phyloP scores from a whole-genome alignment of 176 grass and related monocot genomes.

The Bromus sterilis region DNA sequence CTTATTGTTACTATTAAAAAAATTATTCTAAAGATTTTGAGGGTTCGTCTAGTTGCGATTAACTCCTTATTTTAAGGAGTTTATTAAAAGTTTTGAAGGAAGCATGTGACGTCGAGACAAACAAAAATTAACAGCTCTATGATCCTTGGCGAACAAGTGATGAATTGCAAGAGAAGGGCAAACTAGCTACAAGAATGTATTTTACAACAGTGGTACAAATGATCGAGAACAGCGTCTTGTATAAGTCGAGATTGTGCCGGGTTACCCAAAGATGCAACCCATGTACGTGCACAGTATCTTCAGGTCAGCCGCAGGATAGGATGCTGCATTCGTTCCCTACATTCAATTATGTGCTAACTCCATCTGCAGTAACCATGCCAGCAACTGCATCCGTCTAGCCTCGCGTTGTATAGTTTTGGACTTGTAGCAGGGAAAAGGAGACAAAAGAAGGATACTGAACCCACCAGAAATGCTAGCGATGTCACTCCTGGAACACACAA shows the following conservation, averaged over 20 bases:
- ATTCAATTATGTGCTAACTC: conserved; percentile 27
- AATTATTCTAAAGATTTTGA: too few species aligned
- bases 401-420: conserved; percentile 50
- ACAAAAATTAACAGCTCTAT: not conserved
- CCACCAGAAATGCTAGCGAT: conserved; percentile 53
- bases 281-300: not conserved
- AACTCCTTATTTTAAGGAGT: too few species aligned
- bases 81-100: too few species aligned
- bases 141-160: not conserved
- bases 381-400: conserved; percentile 54
- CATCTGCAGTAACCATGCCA: conserved; percentile 76
- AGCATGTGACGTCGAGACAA: too few species aligned
- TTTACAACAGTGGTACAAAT: not conserved
- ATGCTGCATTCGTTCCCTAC: not conserved
- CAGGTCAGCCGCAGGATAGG: not conserved
- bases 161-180: not conserved
- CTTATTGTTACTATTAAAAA: too few species aligned
- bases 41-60: too few species aligned
- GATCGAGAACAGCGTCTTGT: not conserved
- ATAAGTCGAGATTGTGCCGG: not conserved
- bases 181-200: not conserved
- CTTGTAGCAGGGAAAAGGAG: conserved; percentile 67
- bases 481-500: conserved; percentile 42
- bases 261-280: not conserved
- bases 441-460: conserved; percentile 48